A percentile compares a stretch with the other conserved stretches of the same genome.
Evolutionary conservation across 2,329 filamentous ascomycete genomes (phyloP).

Genomic region (Pleochaeta shiraiana): DNA sequence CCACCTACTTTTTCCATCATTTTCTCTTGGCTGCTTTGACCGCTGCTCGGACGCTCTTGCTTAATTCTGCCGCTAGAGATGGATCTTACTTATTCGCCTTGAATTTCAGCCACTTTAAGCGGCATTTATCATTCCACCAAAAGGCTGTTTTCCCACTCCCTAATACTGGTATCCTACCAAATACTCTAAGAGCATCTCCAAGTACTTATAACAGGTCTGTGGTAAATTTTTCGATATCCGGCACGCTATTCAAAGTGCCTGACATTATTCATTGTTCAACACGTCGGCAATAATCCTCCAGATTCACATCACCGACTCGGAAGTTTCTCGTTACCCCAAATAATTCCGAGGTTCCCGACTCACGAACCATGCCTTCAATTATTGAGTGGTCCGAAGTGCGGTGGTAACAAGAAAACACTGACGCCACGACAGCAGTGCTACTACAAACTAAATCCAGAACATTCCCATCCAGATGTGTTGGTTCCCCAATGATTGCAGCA

Average conservation of each 20-base stretch:
- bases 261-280: not conserved
- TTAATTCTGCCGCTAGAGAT: no score
- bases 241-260: not conserved
- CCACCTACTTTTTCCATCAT: not conserved
- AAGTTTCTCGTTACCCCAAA: not conserved
- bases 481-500: not conserved
- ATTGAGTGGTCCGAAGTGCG: not conserved
- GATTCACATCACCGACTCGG: not conserved
- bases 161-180: not conserved
- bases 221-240: not conserved
- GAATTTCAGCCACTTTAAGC: not conserved
- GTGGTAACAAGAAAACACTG: not conserved
- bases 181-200: not conserved
- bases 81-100: not conserved
- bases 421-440: not conserved
- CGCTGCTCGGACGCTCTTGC: not conserved
- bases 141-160: not conserved
- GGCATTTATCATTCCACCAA: not conserved
- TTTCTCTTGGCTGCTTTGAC: not conserved
- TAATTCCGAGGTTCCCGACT: not conserved
- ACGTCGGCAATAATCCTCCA: not conserved
- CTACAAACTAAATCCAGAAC: not conserved
- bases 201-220: not conserved
- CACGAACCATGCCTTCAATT: not conserved
- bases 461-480: not conserved